Evolutionary conservation across 2,329 filamentous ascomycete genomes (phyloP).

Genomic region (Talaromyces sp.): DNA sequence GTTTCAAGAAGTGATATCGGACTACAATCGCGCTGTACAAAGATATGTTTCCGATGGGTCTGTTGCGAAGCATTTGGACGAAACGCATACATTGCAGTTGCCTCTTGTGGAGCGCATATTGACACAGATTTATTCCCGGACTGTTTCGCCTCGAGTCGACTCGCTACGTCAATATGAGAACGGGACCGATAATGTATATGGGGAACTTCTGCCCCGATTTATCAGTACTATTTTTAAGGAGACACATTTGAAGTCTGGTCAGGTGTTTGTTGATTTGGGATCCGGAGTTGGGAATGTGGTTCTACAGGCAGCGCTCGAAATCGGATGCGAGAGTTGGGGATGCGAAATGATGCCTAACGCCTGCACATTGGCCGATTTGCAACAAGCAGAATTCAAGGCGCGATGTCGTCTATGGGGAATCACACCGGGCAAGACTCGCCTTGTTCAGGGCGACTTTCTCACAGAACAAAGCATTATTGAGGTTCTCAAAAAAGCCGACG

Average conservation of each 20-base stretch:
- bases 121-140: conserved; percentile 84
- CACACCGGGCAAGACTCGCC: conserved; percentile 70
- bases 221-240: conserved; percentile 78
- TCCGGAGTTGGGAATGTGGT: conserved; percentile 96
- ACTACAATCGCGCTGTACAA: conserved; percentile 73
- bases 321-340: conserved; percentile 92
- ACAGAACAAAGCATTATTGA: conserved; percentile 67
- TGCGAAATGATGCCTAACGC: conserved; percentile 96
- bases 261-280: conserved; percentile 90
- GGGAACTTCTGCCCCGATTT: conserved; percentile 84
- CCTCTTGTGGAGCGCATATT: conserved; percentile 77
- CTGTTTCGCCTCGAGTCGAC: conserved; percentile 85
- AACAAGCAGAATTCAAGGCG: conserved; percentile 79
- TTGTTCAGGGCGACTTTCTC: conserved; percentile 82
- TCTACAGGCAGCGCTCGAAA: conserved; percentile 86
- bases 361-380: conserved; percentile 74
- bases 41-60: conserved; percentile 67
- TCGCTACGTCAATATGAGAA: conserved; percentile 81
- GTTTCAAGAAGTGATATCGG: conserved; percentile 69
- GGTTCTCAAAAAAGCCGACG: conserved; percentile 79
- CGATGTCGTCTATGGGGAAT: conserved; percentile 89
- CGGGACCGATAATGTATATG: conserved; percentile 91
- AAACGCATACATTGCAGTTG: conserved; percentile 66
- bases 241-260: conserved; percentile 73
- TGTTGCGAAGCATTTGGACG: conserved; percentile 69